A percentile compares a stretch with the other conserved stretches of the same genome.
Evolutionary conservation across 768 basidiomycete genomes (phyloP).

Genomic region (Boletus vinaceobasis): DNA sequence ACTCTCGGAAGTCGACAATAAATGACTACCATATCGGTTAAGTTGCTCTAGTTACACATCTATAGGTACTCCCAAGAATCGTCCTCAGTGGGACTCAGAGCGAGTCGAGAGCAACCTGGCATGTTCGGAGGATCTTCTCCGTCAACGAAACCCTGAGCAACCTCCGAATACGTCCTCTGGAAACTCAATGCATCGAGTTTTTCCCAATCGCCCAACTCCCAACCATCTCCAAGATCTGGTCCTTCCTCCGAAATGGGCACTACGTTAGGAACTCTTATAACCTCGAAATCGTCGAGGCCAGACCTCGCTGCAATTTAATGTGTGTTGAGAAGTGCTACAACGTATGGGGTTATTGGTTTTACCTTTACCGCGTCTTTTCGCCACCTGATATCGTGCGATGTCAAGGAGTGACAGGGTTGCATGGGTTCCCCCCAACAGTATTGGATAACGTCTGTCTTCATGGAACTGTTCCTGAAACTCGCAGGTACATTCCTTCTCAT

Average conservation of each 20-base stretch:
- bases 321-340: background rate
- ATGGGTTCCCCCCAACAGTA: background rate
- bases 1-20: background rate
- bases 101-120: background rate
- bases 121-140: background rate
- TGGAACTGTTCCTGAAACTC: background rate
- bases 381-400: background rate
- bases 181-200: conserved; percentile 13
- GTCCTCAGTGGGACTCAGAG: background rate
- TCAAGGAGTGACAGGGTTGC: conserved; percentile 8
- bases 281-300: conserved; percentile 21
- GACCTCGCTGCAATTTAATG: conserved; percentile 6
- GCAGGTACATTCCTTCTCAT: background rate
- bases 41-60: background rate
- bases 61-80: conserved; percentile 18
- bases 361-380: background rate
- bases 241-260: conserved; percentile 14
- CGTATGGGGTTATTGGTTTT: background rate
- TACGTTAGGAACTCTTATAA: conserved; percentile 19
- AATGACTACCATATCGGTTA: too few species aligned
- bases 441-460: background rate
- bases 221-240: background rate
- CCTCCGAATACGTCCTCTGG: conserved; percentile 25
- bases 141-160: conserved; percentile 8
- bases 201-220: conserved; percentile 20